A percentile compares a stretch with the other conserved stretches of the same genome.
Evolutionary conservation across 768 basidiomycete species (phyloP).

Genomic region (Amanita muscaria): DNA sequence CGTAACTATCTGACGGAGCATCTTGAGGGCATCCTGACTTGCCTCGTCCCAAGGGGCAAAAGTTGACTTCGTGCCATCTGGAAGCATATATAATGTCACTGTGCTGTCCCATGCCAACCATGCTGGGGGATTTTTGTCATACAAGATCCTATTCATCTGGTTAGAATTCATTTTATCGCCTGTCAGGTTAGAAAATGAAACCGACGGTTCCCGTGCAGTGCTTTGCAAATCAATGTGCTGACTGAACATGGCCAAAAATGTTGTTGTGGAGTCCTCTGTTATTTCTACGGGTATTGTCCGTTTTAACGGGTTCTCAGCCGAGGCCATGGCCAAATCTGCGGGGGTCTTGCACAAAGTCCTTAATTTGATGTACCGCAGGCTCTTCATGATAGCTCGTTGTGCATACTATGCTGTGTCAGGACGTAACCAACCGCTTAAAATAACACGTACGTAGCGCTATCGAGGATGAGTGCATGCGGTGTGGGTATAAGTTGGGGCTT

Average conservation of each 20-base stretch:
- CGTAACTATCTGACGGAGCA: conserved; percentile 38
- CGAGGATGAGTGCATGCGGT: conserved; percentile 7
- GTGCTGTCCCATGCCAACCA: conserved; percentile 58
- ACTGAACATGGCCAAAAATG: conserved; percentile 49
- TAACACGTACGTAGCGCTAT: conserved; percentile 30
- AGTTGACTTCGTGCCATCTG: conserved; percentile 39
- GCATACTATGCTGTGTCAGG: conserved; percentile 39
- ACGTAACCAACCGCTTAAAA: conserved; percentile 36
- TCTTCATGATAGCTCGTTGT: conserved; percentile 70
- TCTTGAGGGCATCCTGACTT: conserved; percentile 41
- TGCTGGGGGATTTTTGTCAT: conserved; percentile 51
- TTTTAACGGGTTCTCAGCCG: conserved; percentile 61
- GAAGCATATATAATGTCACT: conserved; percentile 36
- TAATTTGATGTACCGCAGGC: conserved; percentile 71
- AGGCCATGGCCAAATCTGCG: conserved; percentile 51
- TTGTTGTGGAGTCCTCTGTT: conserved; percentile 41
- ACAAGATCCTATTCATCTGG: conserved; percentile 32
- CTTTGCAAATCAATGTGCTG: conserved; percentile 33
- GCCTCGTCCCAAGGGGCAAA: conserved; percentile 52
- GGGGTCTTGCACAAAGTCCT: conserved; percentile 54
- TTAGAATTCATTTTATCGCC: background rate
- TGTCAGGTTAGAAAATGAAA: conserved; percentile 7
- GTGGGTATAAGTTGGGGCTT: conserved; percentile 18
- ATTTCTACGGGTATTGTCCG: conserved; percentile 38
- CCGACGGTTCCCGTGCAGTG: conserved; percentile 36